Percentiles rank a stretch among this genome's conserved stretches.
Conservation (phyloP, 2,329 filamentous ascomycete genomes). For the Thelonectria blattea region DNA sequence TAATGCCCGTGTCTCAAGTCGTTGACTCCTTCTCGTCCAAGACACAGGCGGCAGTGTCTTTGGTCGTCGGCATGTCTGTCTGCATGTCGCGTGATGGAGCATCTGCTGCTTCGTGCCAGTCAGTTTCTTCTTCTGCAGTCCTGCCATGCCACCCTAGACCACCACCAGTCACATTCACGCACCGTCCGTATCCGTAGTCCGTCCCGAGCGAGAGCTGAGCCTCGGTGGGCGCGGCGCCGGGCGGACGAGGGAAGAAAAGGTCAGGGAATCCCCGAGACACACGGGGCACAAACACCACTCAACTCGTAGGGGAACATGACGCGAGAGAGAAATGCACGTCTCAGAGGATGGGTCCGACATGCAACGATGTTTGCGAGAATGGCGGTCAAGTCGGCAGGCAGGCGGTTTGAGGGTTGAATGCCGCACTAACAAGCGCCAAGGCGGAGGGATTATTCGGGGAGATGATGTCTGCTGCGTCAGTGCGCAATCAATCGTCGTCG, state of each 20-base stretch:
- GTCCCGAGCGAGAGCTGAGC: constrained; percentile 1
- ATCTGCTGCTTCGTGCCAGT: no score
- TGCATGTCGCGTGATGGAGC: no score
- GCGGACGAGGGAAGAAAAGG: background rate
- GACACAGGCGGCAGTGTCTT: no score
- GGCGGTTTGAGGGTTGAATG: background rate
- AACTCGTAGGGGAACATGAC: constrained; percentile 27
- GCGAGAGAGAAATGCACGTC: constrained; percentile 32
- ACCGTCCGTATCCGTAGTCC: no score
- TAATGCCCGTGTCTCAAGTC: background rate
- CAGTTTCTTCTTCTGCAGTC: no score
- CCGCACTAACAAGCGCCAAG: background rate
- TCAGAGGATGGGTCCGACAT: constrained; percentile 19
- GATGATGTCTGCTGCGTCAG: background rate
- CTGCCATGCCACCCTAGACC: no score
- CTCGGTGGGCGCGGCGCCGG: background rate
- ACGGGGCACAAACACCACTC: constrained; percentile 34
- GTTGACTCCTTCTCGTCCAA: no score
- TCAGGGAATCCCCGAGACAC: constrained; percentile 21
- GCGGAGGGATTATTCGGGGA: constrained; percentile 10
- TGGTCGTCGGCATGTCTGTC: no score
- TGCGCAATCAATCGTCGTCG: no score
- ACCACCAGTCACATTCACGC: background rate
- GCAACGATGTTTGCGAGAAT: constrained; percentile 27
- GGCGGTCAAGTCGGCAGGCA: constrained; percentile 30